phyloP scores from a whole-genome alignment of 148 eudicot species.

The Camellia japonica region DNA sequence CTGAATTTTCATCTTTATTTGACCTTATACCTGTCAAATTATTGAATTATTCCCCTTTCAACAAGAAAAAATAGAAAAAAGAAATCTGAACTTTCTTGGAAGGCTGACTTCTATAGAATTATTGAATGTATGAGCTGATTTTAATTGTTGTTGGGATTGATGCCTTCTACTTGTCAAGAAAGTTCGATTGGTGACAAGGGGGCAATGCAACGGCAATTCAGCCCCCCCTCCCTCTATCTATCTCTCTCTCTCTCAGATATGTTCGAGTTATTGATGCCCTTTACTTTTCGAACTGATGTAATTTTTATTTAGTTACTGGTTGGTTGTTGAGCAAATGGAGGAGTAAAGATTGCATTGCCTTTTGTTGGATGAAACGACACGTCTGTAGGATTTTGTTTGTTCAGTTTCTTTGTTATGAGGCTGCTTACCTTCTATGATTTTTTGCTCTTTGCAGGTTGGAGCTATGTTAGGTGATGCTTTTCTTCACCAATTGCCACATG shows the following conservation, averaged over 20 bases:
- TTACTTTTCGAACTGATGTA: no score
- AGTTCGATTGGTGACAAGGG: no score
- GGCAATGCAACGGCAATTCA: no score
- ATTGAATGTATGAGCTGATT: background rate
- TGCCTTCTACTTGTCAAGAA: background rate
- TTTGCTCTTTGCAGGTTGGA: conserved; percentile 69
- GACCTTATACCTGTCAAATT: background rate
- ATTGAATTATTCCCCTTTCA: background rate
- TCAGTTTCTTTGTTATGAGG: background rate
- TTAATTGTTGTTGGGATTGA: background rate
- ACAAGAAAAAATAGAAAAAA: background rate
- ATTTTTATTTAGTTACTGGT: background rate
- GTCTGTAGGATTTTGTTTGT: conserved; percentile 2
- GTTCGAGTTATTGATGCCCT: no score
- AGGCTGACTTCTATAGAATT: background rate
- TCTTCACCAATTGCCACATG: conserved; percentile 96
- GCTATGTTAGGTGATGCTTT: conserved; percentile 99
- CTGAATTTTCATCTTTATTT: no score
- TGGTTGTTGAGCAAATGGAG: background rate
- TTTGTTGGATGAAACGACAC: background rate
- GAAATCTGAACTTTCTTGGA: background rate
- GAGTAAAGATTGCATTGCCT: background rate
- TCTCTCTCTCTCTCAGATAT: background rate
- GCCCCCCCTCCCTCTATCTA: no score
- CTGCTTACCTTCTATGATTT: conserved; percentile 12